Base-by-base conservation (phyloP, 768 basidiomycete genomes). In the Boletus subcaerulescens region DNA sequence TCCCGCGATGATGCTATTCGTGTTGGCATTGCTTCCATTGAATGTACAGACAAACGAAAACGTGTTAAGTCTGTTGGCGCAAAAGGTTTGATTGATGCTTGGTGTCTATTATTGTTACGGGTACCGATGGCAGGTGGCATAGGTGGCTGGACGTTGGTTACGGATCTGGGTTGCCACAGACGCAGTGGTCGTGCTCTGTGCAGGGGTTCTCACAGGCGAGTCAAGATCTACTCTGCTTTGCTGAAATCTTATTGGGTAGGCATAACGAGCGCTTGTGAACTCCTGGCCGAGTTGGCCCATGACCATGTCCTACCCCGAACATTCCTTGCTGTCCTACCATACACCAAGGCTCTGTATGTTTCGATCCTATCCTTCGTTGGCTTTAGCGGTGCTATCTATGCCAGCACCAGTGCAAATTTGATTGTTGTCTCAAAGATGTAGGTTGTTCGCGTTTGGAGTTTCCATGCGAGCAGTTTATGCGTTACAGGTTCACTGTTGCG, bases 101-200 rank as follows among this genome's bases (percentile, higher is more conserved):
- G 18, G 38, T 22, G 36, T 33, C 22, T 56, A 5, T 22, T 6
- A 35, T 14, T 14, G 38, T 39, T 7, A 39, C 39, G 51, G 47
- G 36, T 47, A 10, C 17, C 18, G 53, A 53, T 39, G 18, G 50
- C 22, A 11, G 3, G 9, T 26, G n/a, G 6, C 22, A 13, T 54
- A 85, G 85, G 75, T 74, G 1, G 83, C 79, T 0, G 85, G 85
- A 1, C 70, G 65, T 14, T 89, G 86, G 86, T 62, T 91, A 22
- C 73, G 85, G 15, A 76, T 75, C 13, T 81, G 80, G 76, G 73
- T 88, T 12, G 85, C 83, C 1, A 75, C 81, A 0, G 88, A 91
- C 59, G 85, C 87, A 4, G 76, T 85, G 43, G 65, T 86, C n/a
- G 88, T 89, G 14, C 76, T 91, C 3, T 86, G 83, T 52, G 87